phyloP scores from a whole-genome alignment of 441 rosid species.

The Gossypium trilobum region DNA sequence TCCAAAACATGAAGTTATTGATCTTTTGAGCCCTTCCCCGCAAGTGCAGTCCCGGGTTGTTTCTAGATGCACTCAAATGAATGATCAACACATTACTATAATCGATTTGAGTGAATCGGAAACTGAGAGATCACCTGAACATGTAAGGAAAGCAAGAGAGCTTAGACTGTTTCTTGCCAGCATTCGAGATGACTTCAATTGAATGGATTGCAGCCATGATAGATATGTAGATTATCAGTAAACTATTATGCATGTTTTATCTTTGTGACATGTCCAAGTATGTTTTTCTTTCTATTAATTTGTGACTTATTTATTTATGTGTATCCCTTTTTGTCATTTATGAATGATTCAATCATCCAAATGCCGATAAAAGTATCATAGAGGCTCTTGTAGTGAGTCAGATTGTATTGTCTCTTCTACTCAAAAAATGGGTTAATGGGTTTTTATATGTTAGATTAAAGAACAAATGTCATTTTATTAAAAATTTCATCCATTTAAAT shows the following conservation, averaged over 20 bases:
- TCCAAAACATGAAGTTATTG: constrained; percentile 39
- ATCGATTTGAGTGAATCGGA: constrained; percentile 72
- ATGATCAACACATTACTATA: constrained; percentile 24
- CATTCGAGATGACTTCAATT: constrained; percentile 35
- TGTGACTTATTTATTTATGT: background rate
- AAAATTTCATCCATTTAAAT: too few species aligned
- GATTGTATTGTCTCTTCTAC: too few species aligned
- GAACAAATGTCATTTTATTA: too few species aligned
- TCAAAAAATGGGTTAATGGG: too few species aligned
- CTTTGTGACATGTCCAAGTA: background rate
- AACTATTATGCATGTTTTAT: background rate
- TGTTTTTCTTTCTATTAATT: background rate
- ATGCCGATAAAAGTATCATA: too few species aligned
- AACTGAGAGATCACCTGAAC: constrained; percentile 48
- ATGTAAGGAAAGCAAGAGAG: constrained; percentile 53
- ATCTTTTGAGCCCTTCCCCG: constrained; percentile 72
- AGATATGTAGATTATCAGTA: background rate
- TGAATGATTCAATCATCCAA: background rate
- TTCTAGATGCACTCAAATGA: constrained; percentile 26
- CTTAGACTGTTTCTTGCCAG: constrained; percentile 51
- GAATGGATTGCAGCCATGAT: constrained; percentile 7
- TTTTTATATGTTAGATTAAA: too few species aligned
- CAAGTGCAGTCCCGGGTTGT: constrained; percentile 12
- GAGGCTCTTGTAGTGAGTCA: too few species aligned
- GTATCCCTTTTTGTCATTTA: background rate